Evolutionary conservation across 2,329 filamentous ascomycete genomes (phyloP), one percentile per base, ranked within the genome.

Genomic region (Exophiala mesophila): DNA sequence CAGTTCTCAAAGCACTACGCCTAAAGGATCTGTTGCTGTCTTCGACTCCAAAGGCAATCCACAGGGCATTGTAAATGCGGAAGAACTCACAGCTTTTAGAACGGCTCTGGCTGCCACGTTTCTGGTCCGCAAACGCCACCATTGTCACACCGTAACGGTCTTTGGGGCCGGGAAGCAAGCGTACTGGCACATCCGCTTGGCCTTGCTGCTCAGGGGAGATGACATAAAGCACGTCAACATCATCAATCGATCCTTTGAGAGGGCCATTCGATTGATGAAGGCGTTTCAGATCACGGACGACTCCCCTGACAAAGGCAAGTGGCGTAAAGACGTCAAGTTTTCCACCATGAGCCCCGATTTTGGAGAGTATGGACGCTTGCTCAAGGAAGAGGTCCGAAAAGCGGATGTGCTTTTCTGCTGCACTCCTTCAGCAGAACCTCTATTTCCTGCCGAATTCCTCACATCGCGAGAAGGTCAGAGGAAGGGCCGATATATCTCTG

Each of bases 111-210:
- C 77, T 0, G 57, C 69, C 4, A 74, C 76, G 9, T 76, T 82
- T 43, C 69, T 83, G 53, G 70, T 83, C 13, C 77, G 78, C 57
- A 74, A 63, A 56, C 85, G 90, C 42, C 70, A 76, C 41, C 75
- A 76, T 19, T 82, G 94, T 30, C 81, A 83, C 59, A 86, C 82
- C 10, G 60, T 96, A 8, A 82, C 83, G 10, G 83, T 94, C 39
- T 97, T 96, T 61, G 90, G 90, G 17, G 82, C 84, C 23, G 90
- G 90, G 33, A 80, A 83, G 55, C 89, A 96, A 68, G 90, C 90
- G 9, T 94, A 90, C 68, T 97, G 89, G 89, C 90, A 96, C 61
- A 79, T 94, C 31, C 82, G 88, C 1, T 75, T 97, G 3, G 83
- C 89, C 0, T 73, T 97, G 50, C 73, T 92, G 36, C 57, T 72